Percentiles rank a stretch among this genome's conserved stretches.
phyloP scores from a whole-genome alignment of 306 rosid genomes.

The Fragaria ananassa region DNA sequence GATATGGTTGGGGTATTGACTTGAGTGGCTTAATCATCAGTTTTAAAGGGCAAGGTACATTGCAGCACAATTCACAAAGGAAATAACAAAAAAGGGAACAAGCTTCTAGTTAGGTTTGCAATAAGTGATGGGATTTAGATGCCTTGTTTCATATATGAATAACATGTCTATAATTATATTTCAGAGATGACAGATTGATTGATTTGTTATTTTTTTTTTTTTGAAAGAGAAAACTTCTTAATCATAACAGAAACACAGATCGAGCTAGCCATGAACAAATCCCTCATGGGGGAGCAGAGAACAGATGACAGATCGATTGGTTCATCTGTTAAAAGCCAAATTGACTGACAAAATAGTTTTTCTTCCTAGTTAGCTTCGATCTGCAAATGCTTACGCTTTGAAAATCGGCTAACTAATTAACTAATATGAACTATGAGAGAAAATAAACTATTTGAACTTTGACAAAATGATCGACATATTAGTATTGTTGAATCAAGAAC shows the following conservation, averaged over 20 bases:
- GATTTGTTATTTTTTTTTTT: too few relatives aligned
- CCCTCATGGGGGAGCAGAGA: too few relatives aligned
- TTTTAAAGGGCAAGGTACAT: neutral
- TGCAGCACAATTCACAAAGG: neutral
- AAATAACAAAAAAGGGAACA: neutral
- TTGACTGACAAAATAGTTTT: too few relatives aligned
- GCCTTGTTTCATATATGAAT: neutral
- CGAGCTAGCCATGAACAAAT: too few relatives aligned
- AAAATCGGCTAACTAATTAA: neutral
- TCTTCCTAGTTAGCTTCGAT: neutral
- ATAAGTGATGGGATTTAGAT: constrained; percentile 5
- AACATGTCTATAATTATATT: neutral
- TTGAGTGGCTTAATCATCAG: neutral
- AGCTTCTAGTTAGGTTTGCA: constrained; percentile 11
- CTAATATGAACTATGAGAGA: neutral
- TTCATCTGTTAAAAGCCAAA: neutral
- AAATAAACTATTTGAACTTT: neutral
- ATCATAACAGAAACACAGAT: too few relatives aligned
- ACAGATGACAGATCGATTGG: neutral
- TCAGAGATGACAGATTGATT: neutral
- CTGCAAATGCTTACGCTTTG: neutral
- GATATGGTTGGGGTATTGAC: constrained; percentile 2
- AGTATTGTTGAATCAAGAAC: neutral
- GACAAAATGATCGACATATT: neutral
- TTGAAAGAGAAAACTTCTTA: too few relatives aligned